Base-by-base conservation (phyloP, 2,329 filamentous ascomycete species). In the Helotiales sp. region DNA sequence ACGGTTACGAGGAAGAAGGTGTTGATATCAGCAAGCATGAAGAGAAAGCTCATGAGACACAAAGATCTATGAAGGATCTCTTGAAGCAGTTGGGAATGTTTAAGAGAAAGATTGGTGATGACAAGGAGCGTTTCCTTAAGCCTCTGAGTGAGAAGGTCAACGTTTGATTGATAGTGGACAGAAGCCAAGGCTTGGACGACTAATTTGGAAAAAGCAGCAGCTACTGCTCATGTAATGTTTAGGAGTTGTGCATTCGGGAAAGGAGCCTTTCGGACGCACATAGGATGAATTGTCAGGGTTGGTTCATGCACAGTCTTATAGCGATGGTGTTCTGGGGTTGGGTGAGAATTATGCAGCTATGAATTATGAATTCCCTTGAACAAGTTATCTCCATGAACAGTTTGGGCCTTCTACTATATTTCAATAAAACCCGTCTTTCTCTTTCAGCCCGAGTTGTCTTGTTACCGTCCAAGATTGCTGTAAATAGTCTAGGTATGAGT, bases 31-130 rank as follows among this genome's bases (percentile, higher is more conserved):
- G 75, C 60, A 78, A 79, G 9, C 74, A 79, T 60, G 80, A 83
- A 54, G 75, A 83, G 50, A 79, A 78, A 44, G 80, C 80, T 15
- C 78, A 81, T 38, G 82, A 93, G 61, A 83, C 93, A 77, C 90
- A 97, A 70, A 86, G 87, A n/a, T 86, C 91, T 69, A 93, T 96
- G 80, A 86, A 93, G 65, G 87, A 88, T 33, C 82, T 98, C 69
- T 79, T 99, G 63, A 85, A 86, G 66, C 93, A 98, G 66, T 71
- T 96, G 54, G 83, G 82, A 29, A 72, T 93, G 70, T 96, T 96
- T 76, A 88, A 88, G 72, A 85, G 86, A 68, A 98, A 96, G 77
- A 85, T 98, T 62, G 86, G 84, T 6, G 91, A 95, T 67, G 95
- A 98, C 72, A 84, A 89, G 72, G 77, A 77, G 56, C 78, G 90